Evolutionary conservation across 2,329 filamentous ascomycete species (phyloP).

Genomic region (Huntiella abstrusa): DNA sequence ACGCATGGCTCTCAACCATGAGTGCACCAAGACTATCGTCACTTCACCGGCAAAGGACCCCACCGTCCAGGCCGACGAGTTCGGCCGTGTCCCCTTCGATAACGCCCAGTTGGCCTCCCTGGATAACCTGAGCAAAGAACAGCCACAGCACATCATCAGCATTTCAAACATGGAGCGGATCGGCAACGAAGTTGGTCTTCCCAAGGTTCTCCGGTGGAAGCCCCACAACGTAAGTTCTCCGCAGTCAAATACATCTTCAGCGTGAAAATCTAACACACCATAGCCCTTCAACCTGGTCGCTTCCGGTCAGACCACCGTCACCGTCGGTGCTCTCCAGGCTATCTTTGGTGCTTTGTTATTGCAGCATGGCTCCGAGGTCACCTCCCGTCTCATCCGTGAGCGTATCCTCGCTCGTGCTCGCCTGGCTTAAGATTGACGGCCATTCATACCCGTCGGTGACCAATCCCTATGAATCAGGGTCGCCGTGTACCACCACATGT

Average conservation of each 20-base stretch:
- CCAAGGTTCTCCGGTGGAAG: constrained; percentile 70
- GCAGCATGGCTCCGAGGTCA: constrained; percentile 64
- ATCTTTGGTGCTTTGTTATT: constrained; percentile 80
- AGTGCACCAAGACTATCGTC: constrained; percentile 33
- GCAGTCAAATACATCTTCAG: background rate
- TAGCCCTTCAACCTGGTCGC: constrained; percentile 45
- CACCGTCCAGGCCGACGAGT: constrained; percentile 23
- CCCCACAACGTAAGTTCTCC: constrained; percentile 49
- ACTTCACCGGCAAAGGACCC: constrained; percentile 22
- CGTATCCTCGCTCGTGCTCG: constrained; percentile 37
- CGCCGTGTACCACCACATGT: constrained; percentile 2
- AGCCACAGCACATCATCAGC: constrained; percentile 42
- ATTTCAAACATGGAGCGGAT: constrained; percentile 48
- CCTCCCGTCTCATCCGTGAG: constrained; percentile 56
- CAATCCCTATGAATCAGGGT: background rate
- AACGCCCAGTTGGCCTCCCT: constrained; percentile 56
- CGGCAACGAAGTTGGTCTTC: constrained; percentile 50
- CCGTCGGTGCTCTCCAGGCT: constrained; percentile 63
- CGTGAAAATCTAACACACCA: background rate
- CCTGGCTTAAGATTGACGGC: background rate
- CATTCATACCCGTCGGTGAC: too few relatives aligned
- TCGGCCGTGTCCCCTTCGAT: constrained; percentile 44
- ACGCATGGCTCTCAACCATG: constrained; percentile 16
- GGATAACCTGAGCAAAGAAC: constrained; percentile 45
- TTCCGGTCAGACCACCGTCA: constrained; percentile 57